These are phyloP conservation scores for Cyclospora cayetanensis DNA, from an alignment of 169 alveolate species.

Conservation along the genomic window DNA sequence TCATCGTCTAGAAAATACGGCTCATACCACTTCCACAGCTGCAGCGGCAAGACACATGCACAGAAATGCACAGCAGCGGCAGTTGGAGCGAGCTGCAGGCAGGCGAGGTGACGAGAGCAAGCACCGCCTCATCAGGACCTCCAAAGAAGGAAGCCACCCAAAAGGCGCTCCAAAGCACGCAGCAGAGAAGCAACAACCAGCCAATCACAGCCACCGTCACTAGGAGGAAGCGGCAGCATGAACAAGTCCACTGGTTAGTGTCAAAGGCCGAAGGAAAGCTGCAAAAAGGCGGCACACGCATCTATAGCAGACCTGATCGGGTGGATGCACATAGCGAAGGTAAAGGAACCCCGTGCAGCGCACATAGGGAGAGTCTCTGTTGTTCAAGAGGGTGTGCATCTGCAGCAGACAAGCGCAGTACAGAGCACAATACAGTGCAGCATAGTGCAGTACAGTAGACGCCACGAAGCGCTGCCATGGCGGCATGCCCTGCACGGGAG, in stretches of 20 bases:
- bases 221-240: not conserved
- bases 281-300: not conserved
- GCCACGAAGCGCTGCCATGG: not conserved
- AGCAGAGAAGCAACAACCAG: not conserved
- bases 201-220: not conserved
- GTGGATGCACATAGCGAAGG: conserved; percentile 69
- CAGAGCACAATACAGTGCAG: not conserved
- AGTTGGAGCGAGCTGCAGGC: conserved; percentile 6
- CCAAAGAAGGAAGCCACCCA: not conserved
- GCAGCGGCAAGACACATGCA: not conserved
- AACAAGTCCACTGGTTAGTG: not conserved
- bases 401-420: conserved; percentile 9
- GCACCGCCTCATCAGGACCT: not conserved
- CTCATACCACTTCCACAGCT: conserved; percentile 76
- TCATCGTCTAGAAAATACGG: conserved; percentile 72
- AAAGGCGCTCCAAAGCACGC: not conserved
- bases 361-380: conserved; percentile 63
- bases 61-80: not conserved
- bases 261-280: not conserved
- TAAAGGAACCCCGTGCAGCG: conserved; percentile 68
- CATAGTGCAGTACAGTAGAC: not conserved
- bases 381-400: conserved; percentile 47
- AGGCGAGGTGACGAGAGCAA: not conserved
- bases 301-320: conserved; percentile 42
- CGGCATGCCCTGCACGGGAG: not conserved